Base-by-base conservation (phyloP, 2,329 filamentous ascomycete species). In the Apiospora kogelbergensis region DNA sequence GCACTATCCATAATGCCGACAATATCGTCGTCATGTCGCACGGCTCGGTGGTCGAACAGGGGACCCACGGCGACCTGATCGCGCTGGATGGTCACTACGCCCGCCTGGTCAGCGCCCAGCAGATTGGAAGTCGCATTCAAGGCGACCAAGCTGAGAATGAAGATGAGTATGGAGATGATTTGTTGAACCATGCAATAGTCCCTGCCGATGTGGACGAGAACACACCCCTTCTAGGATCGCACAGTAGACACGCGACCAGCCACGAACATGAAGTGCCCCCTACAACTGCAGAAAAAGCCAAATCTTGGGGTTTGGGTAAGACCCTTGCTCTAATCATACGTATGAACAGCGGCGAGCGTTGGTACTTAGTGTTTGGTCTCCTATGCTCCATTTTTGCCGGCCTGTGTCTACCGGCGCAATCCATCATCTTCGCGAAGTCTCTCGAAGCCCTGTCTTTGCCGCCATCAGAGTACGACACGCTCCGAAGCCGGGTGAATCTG, bases 1-100 rank as follows among this genome's bases (percentile, higher is more conserved):
- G 89, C 74, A 97, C 95, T 0, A 97, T 98, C 68, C 93, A 97
- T 76, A 94, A 95, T 78, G 95, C 95, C 0, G 94, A 98, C 77
- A 84, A 94, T 48, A 98, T 98, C 73, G 97, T 95, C 71, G 95
- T 98, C 17, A 94, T 98, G 77, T 93, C 97, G 78, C 89, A 92
- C 73, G 95, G 95, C 10, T 86, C 88, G 69, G 89, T 98, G 48
- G 91, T 95, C 1, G 95, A 98, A 82, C 87, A 87, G 72, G 95
- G 95, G 1, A 93, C 89, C 13, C 95, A 97, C 77, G 76, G 81
- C 0, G 91, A 93, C 76, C 77, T 94, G 75, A 88, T 91, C 85
- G 85, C 83, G 72, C 85, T 84, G 77, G 88, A 88, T 71, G 91
- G 91, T 5, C 84, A 90, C 66, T 95, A 95, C 76, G 88, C 86